Conservation (phyloP, 2,329 filamentous ascomycete species). For the Alternaria sp. region DNA sequence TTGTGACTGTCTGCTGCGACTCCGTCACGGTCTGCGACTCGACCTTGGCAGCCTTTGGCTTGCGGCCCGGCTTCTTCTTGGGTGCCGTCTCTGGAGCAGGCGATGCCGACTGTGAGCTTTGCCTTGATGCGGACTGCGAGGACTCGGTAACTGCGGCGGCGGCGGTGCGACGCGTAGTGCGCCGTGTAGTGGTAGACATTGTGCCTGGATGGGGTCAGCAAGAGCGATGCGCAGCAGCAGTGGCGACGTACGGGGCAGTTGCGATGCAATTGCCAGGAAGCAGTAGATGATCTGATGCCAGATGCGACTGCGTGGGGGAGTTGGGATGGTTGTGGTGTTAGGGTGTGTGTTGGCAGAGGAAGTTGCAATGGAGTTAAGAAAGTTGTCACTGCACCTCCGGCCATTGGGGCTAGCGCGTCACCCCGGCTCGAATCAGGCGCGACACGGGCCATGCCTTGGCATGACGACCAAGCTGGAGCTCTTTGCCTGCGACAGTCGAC, state of each 20-base stretch:
- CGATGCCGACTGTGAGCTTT: slow-evolving; percentile 8
- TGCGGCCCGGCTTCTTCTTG: slow-evolving; percentile 19
- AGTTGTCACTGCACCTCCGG: slow-evolving; percentile 23
- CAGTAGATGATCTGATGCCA: slow-evolving; percentile 7
- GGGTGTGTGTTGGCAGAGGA: slow-evolving; percentile 12
- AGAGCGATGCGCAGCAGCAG: slow-evolving; percentile 19
- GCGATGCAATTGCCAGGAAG: slow-evolving; percentile 9
- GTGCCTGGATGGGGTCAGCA: slow-evolving; percentile 24
- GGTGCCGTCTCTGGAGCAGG: slow-evolving; percentile 14
- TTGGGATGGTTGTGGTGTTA: slow-evolving; percentile 4
- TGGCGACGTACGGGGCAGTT: slow-evolving; percentile 21
- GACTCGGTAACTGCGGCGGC: slow-evolving; percentile 23
- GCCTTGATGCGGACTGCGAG: slow-evolving; percentile 13
- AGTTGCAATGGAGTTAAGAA: slow-evolving; percentile 28
- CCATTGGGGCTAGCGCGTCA: slow-evolving; percentile 16
- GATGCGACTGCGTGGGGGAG: slow-evolving; percentile 11
- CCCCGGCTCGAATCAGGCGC: slow-evolving; percentile 20
- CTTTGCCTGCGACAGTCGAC: slow-evolving; percentile 22
- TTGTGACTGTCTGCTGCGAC: slow-evolving; percentile 15
- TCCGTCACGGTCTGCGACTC: slow-evolving; percentile 19
- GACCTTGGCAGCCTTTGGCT: slow-evolving; percentile 21
- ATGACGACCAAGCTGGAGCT: slow-evolving; percentile 34
- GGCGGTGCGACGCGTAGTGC: slow-evolving; percentile 28
- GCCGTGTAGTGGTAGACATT: slow-evolving; percentile 26
- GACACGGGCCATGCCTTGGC: slow-evolving; percentile 26